Evolutionary conservation across 495 filamentous ascomycete species (phyloP), one percentile per base, ranked within the genome.

Genomic region (Trichocladium uniseriatum): DNA sequence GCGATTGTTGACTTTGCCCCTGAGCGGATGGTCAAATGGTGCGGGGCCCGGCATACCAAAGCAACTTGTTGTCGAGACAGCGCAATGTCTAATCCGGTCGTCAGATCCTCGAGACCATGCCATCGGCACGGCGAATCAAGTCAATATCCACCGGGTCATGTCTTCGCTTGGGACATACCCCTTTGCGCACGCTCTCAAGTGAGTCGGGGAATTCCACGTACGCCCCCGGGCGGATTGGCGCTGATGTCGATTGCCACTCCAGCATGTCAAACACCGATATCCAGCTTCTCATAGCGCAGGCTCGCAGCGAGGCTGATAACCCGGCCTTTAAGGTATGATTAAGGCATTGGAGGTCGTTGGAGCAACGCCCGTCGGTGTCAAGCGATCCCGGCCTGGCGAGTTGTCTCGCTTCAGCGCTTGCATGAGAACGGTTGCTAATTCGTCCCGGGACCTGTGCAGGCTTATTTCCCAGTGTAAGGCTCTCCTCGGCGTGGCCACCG

Each of bases 381-480:
- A 27, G 24, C 4, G 24, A n/a, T n/a, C n/a, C n/a, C n/a, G n/a
- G n/a, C n/a, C 31, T 11, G 31, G 2, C 13, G 7, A 2, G 11
- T 32, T 32, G 31, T 27, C 24, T 27, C n/a, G n/a, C 24, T 27
- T 27, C 24, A 8, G 24, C 31, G 5, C 13, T 10, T 32, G 31
- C 3, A 32, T 49, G 1, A 11, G 13, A 19, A 2, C 22, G 19
- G 32, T n/a, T 37, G 21, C 38, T 43, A 11, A 37, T 29, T 13
- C n/a, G 8, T 38, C 16, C 6, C 13, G 13, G 31, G 24, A 32
- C 37, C 35, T 54, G 7, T 15, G 24, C 48, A 79, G 71, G 79
- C 84, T 48, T 89, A 89, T 62, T 87, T 88, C 51, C 84, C 83
- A 36, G 62, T 88, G 81, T 88, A 62, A 67, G 83, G 75, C n/a